Evolutionary conservation across 2,329 filamentous ascomycete species (phyloP).

Genomic region (Cercospora sesami): DNA sequence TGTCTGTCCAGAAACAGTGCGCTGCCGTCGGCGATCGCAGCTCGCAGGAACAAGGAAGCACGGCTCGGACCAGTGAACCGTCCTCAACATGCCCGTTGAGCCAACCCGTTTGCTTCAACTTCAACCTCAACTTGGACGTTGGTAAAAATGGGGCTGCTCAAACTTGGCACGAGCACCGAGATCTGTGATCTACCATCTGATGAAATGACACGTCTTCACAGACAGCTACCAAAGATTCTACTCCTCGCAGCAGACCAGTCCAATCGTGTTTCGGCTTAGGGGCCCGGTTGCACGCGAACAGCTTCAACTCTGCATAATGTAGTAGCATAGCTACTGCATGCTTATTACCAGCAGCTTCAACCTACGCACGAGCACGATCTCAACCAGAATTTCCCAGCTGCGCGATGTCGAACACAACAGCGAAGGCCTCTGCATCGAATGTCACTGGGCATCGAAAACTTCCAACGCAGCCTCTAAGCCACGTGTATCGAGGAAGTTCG

Average conservation of each 20-base stretch:
- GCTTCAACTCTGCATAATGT: conserved; percentile 3
- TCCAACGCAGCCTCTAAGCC: not conserved
- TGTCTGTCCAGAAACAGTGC: conserved; percentile 14
- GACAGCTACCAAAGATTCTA: not conserved
- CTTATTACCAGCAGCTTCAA: not conserved
- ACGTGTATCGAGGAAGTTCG: not conserved
- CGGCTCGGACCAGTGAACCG: conserved; percentile 4
- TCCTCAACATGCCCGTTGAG: conserved; percentile 4
- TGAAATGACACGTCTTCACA: not conserved
- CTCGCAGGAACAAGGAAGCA: conserved; percentile 5
- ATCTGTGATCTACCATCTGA: not conserved
- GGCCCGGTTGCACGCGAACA: not conserved
- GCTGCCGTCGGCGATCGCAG: conserved; percentile 12
- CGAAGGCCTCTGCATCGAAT: not conserved
- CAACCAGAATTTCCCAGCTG: not conserved
- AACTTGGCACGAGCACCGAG: not conserved
- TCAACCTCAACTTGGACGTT: not conserved
- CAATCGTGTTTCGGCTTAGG: not conserved
- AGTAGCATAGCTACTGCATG: not conserved
- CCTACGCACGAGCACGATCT: not conserved
- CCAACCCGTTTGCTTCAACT: not conserved
- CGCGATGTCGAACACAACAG: not conserved
- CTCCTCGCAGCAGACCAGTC: not conserved
- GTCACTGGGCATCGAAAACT: not conserved
- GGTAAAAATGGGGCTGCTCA: not conserved